Base-by-base conservation (phyloP, 2,329 filamentous ascomycete genomes). In the Periconia macrospinosa region DNA sequence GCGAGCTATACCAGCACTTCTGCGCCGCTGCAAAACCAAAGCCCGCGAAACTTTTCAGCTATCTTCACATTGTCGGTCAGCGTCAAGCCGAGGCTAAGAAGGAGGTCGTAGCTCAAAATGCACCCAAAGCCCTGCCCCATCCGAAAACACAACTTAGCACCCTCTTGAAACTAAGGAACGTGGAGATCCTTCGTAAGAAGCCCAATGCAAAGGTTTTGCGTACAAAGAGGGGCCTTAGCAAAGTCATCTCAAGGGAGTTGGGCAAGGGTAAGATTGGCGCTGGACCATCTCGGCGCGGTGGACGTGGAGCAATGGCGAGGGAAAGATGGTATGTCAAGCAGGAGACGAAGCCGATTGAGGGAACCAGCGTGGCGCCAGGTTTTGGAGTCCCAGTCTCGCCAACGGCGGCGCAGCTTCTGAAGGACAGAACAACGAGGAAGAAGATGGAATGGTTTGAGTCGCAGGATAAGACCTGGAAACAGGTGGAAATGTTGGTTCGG, bases 201-300 rank as follows among this genome's bases (percentile, higher is more conserved):
- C 78, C 90, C 55, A 92, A 86, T 8, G 83, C 85, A 10, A 85
- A 89, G 33, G 84, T 93, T 71, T 86, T 85, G 71, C 89, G 93
- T 74, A 85, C 83, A 63, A 80, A 83, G 46, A 71, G 90, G 41
- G 91, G 91, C 27, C 81, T 90, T 65, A 90, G 88, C 84, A 94
- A 94, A 83, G 73, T 42, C 10, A 49, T 49, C 14, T 13, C 37
- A 20, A 19, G 18, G n/a, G 47, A 49, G 23, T 9, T 49, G 15
- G 14, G 33, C n/a, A 18, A 23, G 3, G 41, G 48, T 30, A 27
- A 30, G 3, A 18, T 45, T 11, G 15, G 43, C 11, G 6, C 19
- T 6, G 13, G 17, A 15, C 42, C 18, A 15, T 7, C 15, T 14
- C 42, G 9, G 2, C 42, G 18, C 8, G 41, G 20, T 15, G 19